Evolutionary conservation across 768 basidiomycete species (phyloP), one percentile per base, ranked within the genome.

Genomic region (Lactarius quietus): DNA sequence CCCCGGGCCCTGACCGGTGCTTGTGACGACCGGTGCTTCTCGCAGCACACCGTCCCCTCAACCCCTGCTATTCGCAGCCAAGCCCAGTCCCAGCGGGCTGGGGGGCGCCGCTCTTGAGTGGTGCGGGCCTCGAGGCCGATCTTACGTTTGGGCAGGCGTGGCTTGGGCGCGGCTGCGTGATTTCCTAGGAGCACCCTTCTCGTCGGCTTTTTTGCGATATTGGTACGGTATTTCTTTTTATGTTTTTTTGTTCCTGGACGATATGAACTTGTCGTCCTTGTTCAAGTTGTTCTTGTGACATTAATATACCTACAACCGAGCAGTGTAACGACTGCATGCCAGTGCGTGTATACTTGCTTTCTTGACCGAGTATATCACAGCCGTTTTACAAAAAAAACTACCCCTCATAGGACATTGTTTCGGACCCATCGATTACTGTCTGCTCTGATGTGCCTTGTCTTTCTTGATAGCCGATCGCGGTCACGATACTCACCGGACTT

Each of bases 61-160:
- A n/a, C n/a, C n/a, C 18, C 56, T 31, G 29, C 64, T 26, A 29
- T 59, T 17, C n/a, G n/a, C n/a, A n/a, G n/a, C n/a, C n/a, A n/a
- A n/a, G n/a, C n/a, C n/a, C n/a, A n/a, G n/a, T n/a, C n/a, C n/a
- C n/a, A n/a, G 59, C 57, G 7, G 68, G 57, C 20, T 52, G 60
- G 18, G 55, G 62, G 20, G 35, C 60, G 6, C 43, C 60, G 26
- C 55, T 62, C 5, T 62, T 59, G 36, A 55, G 62, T 6, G 58
- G 56, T 5, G 61, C 35, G 12, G 63, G 64, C 5, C 55, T 67
- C 7, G 68, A 68, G 66, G 77, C 77, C 2, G 87, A 89, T 45
- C 74, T 88, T 64, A 87, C 84, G 14, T 91, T 92, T 76, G 90
- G 90, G 17, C 87, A 92, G 74, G 89, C n/a, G n/a, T n/a, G n/a